Conservation (phyloP, 2,329 filamentous ascomycete species). For the Cladosporium sp. region DNA sequence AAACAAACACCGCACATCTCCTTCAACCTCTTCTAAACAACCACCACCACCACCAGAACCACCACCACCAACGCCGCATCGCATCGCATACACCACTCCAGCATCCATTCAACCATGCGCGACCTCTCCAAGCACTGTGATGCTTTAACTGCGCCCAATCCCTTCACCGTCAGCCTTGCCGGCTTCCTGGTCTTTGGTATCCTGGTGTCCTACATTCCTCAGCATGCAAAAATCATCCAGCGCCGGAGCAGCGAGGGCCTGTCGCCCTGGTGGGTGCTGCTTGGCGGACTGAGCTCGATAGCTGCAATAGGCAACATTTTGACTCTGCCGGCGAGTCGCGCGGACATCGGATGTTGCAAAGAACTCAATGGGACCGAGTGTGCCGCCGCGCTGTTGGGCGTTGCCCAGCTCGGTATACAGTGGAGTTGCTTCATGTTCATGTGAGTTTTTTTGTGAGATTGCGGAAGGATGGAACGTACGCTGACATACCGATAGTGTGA, state of each 20-base stretch:
- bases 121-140: conserved; percentile 27
- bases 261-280: conserved; percentile 89
- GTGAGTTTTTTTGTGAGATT: conserved; percentile 55
- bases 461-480: neutral
- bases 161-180: conserved; percentile 31
- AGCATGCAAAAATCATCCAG: conserved; percentile 87
- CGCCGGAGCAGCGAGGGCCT: conserved; percentile 89
- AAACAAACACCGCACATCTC: conserved; percentile 7
- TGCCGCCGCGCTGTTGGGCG: conserved; percentile 79
- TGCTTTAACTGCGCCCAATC: conserved; percentile 31
- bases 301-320: conserved; percentile 91
- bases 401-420: conserved; percentile 87
- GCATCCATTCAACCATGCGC: neutral
- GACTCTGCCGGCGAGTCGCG: conserved; percentile 76
- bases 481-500: conserved; percentile 58
- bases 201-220: conserved; percentile 88
- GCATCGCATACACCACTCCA: neutral
- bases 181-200: conserved; percentile 79
- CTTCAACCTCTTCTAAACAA: neutral
- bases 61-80: neutral
- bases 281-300: conserved; percentile 85
- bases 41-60: neutral
- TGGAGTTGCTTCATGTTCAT: conserved; percentile 91
- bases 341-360: conserved; percentile 83
- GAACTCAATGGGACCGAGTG: conserved; percentile 81